These are phyloP conservation scores for Rhytidhysteron rufulum DNA, from an alignment of 2,329 filamentous ascomycete species.

Conservation along the genomic window DNA sequence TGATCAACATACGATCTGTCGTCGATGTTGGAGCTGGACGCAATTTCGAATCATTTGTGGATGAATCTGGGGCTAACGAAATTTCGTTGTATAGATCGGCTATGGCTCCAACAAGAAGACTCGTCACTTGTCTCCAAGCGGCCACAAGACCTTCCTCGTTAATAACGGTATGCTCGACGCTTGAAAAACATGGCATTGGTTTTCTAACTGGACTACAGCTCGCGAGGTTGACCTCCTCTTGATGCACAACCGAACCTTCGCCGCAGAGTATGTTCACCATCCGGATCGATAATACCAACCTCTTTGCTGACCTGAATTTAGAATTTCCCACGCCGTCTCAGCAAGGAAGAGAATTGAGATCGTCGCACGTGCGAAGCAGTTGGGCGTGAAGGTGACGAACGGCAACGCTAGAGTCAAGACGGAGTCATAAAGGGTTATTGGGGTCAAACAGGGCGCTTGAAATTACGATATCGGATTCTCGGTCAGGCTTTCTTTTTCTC, in stretches of 20 bases:
- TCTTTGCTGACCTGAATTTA: too few species aligned
- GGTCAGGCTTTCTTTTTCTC: slow-evolving; percentile 1
- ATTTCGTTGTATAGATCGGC: slow-evolving; percentile 67
- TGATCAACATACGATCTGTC: neutral
- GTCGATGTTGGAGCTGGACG: neutral
- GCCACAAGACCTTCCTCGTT: slow-evolving; percentile 99
- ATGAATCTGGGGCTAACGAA: slow-evolving; percentile 23
- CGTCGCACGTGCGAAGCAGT: slow-evolving; percentile 92
- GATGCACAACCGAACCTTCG: slow-evolving; percentile 99
- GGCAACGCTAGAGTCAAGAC: slow-evolving; percentile 98
- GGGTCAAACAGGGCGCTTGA: slow-evolving; percentile 2
- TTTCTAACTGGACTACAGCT: slow-evolving; percentile 33
- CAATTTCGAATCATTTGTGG: neutral
- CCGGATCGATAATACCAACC: too few species aligned
- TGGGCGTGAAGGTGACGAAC: slow-evolving; percentile 99
- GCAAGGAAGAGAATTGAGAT: slow-evolving; percentile 99
- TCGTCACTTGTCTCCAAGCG: slow-evolving; percentile 95
- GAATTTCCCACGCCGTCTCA: slow-evolving; percentile 97
- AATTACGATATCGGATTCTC: slow-evolving; percentile 2
- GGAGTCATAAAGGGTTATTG: slow-evolving; percentile 58
- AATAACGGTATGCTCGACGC: slow-evolving; percentile 61
- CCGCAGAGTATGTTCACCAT: slow-evolving; percentile 85
- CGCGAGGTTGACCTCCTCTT: slow-evolving; percentile 94
- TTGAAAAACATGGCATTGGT: neutral
- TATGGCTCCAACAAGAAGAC: slow-evolving; percentile 99